phyloP scores from a whole-genome alignment of 768 basidiomycete genomes.

The Mycena belliarum region DNA sequence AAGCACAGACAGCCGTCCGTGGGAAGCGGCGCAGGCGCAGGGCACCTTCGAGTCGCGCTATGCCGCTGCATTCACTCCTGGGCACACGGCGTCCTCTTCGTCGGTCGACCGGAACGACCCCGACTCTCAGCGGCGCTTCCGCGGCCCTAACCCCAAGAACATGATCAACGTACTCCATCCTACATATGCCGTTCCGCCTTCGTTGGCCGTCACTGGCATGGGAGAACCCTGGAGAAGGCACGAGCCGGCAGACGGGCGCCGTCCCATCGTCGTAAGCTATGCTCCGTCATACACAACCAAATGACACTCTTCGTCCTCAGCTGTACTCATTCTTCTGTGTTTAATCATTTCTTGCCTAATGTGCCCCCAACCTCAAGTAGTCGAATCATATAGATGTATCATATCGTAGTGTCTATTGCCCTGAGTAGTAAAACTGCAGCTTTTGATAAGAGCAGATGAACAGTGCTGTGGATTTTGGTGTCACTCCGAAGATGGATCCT shows the following conservation, averaged over 20 bases:
- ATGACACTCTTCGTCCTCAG: not conserved
- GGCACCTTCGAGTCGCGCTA: constrained; percentile 15
- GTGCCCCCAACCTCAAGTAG: not conserved
- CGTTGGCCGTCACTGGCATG: constrained; percentile 3
- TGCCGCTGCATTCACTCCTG: constrained; percentile 1
- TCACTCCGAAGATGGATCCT: not conserved
- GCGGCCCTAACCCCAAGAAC: constrained; percentile 8
- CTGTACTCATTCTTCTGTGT: not conserved
- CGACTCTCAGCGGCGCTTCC: constrained; percentile 12
- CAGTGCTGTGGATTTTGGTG: not conserved
- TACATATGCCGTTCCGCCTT: not conserved
- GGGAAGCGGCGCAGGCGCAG: constrained; percentile 4
- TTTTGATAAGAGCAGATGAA: constrained; percentile 1
- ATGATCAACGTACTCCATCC: constrained; percentile 13
- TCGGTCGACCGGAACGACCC: constrained; percentile 18
- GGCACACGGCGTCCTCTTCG: constrained; percentile 8
- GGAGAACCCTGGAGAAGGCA: no score
- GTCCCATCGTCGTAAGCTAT: not conserved
- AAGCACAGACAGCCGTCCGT: not conserved
- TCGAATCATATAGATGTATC: not conserved
- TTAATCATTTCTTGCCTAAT: not conserved
- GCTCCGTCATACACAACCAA: constrained; percentile 13
- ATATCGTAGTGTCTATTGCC: not conserved
- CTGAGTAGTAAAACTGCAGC: no score
- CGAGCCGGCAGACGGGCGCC: constrained; percentile 1